Evolutionary conservation across 805 yeast genomes (phyloP).

Genomic region (Yarrowia hollandica): DNA sequence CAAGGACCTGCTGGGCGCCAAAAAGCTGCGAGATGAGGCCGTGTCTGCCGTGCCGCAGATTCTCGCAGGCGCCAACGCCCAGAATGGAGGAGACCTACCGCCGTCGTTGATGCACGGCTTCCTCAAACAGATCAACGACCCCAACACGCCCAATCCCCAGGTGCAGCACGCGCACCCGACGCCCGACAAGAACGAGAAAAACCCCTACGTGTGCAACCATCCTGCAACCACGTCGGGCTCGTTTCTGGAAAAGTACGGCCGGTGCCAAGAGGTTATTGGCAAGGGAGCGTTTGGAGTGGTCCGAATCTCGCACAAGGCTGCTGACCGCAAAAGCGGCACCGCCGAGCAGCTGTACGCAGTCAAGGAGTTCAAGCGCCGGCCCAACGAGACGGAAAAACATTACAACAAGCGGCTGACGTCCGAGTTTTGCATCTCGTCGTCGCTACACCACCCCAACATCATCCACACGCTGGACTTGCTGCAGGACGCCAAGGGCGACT

Average conservation of each 20-base stretch:
- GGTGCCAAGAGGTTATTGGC: slow-evolving; percentile 93
- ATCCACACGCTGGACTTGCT: slow-evolving; percentile 77
- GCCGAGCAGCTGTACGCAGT: slow-evolving; percentile 63
- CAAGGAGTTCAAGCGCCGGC: slow-evolving; percentile 67
- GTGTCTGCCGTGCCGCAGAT: slow-evolving; percentile 29
- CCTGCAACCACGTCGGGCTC: slow-evolving; percentile 43
- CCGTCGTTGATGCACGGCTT: slow-evolving; percentile 29
- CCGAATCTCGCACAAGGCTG: slow-evolving; percentile 68
- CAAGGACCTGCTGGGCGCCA: slow-evolving; percentile 30
- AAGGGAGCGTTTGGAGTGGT: slow-evolving; percentile 94
- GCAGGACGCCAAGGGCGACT: slow-evolving; percentile 69
- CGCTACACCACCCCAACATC: slow-evolving; percentile 72
- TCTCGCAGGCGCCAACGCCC: slow-evolving; percentile 11
- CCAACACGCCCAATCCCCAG: slow-evolving; percentile 32
- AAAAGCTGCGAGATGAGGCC: slow-evolving; percentile 30
- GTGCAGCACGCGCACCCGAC: slow-evolving; percentile 29
- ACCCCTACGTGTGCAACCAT: slow-evolving; percentile 28
- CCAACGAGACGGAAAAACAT: slow-evolving; percentile 56
- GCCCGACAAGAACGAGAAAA: slow-evolving; percentile 22
- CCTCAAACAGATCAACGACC: slow-evolving; percentile 36
- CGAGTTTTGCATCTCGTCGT: slow-evolving; percentile 84
- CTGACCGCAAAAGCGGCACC: slow-evolving; percentile 44
- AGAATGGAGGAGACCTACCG: neutral
- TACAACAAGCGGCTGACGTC: slow-evolving; percentile 76
- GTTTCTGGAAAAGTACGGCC: slow-evolving; percentile 86